Percentiles rank a stretch among this genome's conserved stretches.
phyloP scores from a whole-genome alignment of 2,329 filamentous ascomycete genomes.

The Lachnellula subtilissima region DNA sequence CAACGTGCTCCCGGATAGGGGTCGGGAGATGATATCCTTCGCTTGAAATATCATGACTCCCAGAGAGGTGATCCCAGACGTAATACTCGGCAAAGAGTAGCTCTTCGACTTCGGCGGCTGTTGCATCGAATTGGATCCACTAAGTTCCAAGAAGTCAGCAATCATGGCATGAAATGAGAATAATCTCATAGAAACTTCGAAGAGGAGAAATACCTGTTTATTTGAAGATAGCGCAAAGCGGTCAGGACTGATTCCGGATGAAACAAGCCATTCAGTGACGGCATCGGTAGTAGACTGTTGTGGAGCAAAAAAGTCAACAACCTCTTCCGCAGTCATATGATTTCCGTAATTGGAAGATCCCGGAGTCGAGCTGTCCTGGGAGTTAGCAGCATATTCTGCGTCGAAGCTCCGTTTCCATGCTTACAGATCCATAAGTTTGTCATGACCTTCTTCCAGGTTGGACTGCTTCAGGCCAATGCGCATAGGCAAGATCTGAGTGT shows the following conservation, averaged over 20 bases:
- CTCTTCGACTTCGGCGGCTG: conserved; percentile 30
- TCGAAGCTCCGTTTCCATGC: neutral
- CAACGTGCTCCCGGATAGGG: conserved; percentile 43
- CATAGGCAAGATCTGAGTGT: conserved; percentile 34
- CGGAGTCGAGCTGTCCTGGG: conserved; percentile 32
- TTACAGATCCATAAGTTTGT: conserved; percentile 38
- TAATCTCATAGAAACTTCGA: neutral
- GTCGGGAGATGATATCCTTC: conserved; percentile 46
- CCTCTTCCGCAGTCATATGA: conserved; percentile 30
- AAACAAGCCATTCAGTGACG: conserved; percentile 32
- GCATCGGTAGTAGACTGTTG: conserved; percentile 25
- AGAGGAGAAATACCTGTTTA: conserved; percentile 23
- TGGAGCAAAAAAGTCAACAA: conserved; percentile 35
- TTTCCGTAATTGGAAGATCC: conserved; percentile 34
- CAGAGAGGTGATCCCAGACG: conserved; percentile 53
- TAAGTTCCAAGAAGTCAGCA: conserved; percentile 9
- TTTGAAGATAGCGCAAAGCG: conserved; percentile 32
- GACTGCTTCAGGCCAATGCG: conserved; percentile 43
- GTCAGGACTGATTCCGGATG: conserved; percentile 29
- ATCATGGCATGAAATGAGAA: neutral
- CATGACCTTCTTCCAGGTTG: conserved; percentile 41
- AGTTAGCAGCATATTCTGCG: conserved; percentile 6
- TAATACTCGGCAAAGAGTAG: conserved; percentile 46
- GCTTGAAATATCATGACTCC: conserved; percentile 27
- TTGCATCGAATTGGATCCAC: conserved; percentile 35